Base-by-base conservation (phyloP, 371 early-diverging fungal species). In the Mortierella sp. region DNA sequence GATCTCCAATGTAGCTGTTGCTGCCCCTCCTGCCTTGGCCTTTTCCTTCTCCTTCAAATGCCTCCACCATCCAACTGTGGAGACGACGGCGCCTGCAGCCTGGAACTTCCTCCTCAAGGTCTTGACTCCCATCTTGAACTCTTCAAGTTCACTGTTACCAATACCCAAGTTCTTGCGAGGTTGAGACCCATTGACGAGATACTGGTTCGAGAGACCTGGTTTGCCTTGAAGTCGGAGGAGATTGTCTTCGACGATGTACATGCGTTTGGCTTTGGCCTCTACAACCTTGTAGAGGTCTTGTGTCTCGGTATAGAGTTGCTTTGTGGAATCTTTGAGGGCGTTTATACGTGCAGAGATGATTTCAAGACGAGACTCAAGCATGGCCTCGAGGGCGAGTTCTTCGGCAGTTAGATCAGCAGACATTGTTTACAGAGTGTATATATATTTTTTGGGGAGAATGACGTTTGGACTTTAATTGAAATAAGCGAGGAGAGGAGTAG, bases 111-210 rank as follows among this genome's bases (percentile, higher is more conserved):
- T 60, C 43, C 81, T 55, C 40, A 81, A 30, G 0, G 81, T 81
- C 73, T 73, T 81, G 73, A 81, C 72, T 20, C 81, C 81, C 81
- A 81, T 81, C 64, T 75, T 75, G 76, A 75, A 66, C 18, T 81
- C 72, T 20, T 81, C 81, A 47, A 75, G 60, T 37, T 81, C 81
- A 11, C 54, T 64, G n/a, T 58, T 71, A 10, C 61, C 64, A 39
- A 71, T 68, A 12, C 68, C 68, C 8, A 66, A 35, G n/a, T 61
- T 60, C 24, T 54, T 72, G 14, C 72, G 51, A 10, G 75, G 74
- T 24, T 79, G 79, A 14, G 67, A 30, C 2, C 76, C 81, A 26
- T 64, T 55, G 26, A 71, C 76, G 47, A 73, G 66, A 24, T 59
- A 60, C 0, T 65, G 70, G n/a, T 75, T 60, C 16, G 81, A 72